Base-by-base conservation (phyloP, 2,329 filamentous ascomycete genomes). In the Monosporascus ibericus region DNA sequence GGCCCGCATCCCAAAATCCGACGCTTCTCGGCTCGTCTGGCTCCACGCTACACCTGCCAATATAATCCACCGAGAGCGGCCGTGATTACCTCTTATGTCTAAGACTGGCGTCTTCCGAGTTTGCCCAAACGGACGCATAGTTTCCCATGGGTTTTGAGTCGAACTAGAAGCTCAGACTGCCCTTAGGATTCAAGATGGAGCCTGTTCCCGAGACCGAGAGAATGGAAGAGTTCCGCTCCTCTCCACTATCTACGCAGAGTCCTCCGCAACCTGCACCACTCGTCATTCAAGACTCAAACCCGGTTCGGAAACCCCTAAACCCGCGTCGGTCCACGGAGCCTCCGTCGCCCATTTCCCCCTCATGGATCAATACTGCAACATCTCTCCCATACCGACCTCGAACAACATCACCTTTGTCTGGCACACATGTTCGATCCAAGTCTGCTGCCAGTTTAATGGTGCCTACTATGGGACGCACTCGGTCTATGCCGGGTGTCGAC, bases 191-290 rank as follows among this genome's bases (percentile, higher is more conserved):
- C 66, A 68, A 61, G 60, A 86, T 86, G 83, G 83, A 86, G 69
- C 81, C 82, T 53, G 83, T 86, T 63, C 83, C 83, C 59, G 83
- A 86, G 72, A 84, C 82, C 48, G 81, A 86, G 73, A 76, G 81
- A 58, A 82, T 86, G 78, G 82, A 85, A 74, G 81, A 81, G 66
- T 86, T 86, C 65, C 78, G 75, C 56, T 70, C 80, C 51, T 77
- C 80, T 49, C 80, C 81, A 58, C 70, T 83, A 38, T 79, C 81
- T 39, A 75, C 72, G 30, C 68, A 83, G 44, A 77, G 79, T 54
- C 68, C 81, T 24, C 75, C 75, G 52, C 72, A 69, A 53, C 61
- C 71, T 44, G 65, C 71, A 34, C 60, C 71, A 47, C 53, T 70
- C 37, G 61, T 61, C 42, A 55, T 66, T 47, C 63, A 58, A 54